phyloP scores from a whole-genome alignment of 768 basidiomycete genomes.

The Amanita polypyramis region DNA sequence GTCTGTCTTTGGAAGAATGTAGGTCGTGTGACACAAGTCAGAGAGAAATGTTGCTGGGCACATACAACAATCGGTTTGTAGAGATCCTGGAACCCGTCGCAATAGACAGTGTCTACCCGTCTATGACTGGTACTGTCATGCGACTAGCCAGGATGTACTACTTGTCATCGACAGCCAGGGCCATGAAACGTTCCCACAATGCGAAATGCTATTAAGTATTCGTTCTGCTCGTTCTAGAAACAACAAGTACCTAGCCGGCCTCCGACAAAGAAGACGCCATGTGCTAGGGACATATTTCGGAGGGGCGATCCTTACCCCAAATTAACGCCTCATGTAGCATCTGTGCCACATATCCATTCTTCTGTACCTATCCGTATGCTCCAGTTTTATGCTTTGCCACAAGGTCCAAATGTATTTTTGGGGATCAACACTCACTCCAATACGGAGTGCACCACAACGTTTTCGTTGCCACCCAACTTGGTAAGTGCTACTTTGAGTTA shows the following conservation, averaged over 20 bases:
- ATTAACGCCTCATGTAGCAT: constrained; percentile 45
- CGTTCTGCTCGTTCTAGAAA: not conserved
- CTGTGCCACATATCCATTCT: constrained; percentile 63
- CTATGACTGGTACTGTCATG: constrained; percentile 37
- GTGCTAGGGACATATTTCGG: constrained; percentile 22
- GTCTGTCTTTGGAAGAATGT: constrained; percentile 19
- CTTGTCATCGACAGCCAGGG: constrained; percentile 57
- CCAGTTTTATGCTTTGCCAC: too few species aligned
- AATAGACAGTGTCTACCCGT: constrained; percentile 69
- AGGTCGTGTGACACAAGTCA: not conserved
- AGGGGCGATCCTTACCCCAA: constrained; percentile 33
- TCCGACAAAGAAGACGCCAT: constrained; percentile 17
- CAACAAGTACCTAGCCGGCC: constrained; percentile 31
- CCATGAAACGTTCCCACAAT: constrained; percentile 75
- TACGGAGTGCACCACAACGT: too few species aligned
- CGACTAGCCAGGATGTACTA: constrained; percentile 35
- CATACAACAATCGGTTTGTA: constrained; percentile 79
- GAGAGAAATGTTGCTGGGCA: constrained; percentile 6
- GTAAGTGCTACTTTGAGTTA: not conserved
- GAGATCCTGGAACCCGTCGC: constrained; percentile 70
- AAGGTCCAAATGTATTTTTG: too few species aligned
- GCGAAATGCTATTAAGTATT: not conserved
- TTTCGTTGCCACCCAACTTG: constrained; percentile 55
- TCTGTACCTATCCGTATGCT: constrained; percentile 53
- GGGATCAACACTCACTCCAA: too few species aligned